A percentile compares a stretch with the other conserved stretches of the same genome.
Conservation (phyloP, 257 asterid species). For the Nicotiana benthamiana region DNA sequence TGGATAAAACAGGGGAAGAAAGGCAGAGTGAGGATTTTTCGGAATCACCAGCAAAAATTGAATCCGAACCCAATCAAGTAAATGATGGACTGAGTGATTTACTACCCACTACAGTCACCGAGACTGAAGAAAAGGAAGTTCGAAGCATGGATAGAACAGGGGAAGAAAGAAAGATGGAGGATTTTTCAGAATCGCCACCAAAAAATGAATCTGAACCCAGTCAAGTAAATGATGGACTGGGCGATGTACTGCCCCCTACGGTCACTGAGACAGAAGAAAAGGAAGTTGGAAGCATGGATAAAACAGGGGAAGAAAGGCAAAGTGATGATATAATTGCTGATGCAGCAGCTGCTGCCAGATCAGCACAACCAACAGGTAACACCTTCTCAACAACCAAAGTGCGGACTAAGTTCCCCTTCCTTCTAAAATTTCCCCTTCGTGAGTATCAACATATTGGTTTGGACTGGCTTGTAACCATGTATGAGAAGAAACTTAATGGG, state of each 20-base stretch:
- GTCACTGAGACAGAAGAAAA: constrained; percentile 34
- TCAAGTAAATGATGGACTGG: constrained; percentile 34
- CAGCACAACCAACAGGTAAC: constrained; percentile 98
- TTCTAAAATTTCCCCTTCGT: constrained; percentile 91
- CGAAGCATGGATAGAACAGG: too few species aligned
- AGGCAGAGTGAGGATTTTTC: constrained; percentile 30
- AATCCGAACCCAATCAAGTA: too few species aligned
- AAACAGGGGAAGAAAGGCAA: constrained; percentile 54
- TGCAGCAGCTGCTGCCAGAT: constrained; percentile 99
- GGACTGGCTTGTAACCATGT: constrained; percentile 99
- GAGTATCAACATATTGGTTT: constrained; percentile 98
- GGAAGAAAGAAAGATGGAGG: constrained; percentile 23
- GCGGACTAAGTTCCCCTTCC: constrained; percentile 93
- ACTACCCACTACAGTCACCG: too few species aligned
- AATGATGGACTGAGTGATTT: too few species aligned
- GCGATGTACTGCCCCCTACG: constrained; percentile 28
- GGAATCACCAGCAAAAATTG: constrained; percentile 16
- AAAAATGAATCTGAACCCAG: constrained; percentile 29
- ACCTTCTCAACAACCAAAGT: constrained; percentile 94
- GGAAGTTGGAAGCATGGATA: constrained; percentile 38
- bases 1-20: too few species aligned
- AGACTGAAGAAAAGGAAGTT: too few species aligned
- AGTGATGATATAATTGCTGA: constrained; percentile 75
- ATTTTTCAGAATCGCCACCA: constrained; percentile 34
- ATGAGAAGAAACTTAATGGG: constrained; percentile 97